Percentiles rank a stretch among this genome's conserved stretches.
These are phyloP conservation scores for Corynascus novoguineensis DNA, from an alignment of 495 filamentous ascomycete species.

Conservation along the genomic window DNA sequence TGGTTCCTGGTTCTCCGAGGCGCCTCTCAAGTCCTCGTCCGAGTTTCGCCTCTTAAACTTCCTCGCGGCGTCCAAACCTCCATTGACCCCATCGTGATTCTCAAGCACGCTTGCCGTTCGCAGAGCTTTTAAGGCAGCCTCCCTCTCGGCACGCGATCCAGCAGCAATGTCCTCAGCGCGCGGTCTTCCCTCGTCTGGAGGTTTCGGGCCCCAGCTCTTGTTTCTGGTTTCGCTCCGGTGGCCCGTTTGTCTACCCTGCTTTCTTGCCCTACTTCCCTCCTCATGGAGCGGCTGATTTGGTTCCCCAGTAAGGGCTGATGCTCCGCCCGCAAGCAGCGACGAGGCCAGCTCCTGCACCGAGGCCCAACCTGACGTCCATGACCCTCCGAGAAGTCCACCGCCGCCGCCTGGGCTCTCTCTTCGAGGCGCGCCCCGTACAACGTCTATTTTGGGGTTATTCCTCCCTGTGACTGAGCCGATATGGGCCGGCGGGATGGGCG, in stretches of 20 bases:
- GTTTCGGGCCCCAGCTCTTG: conserved; percentile 39
- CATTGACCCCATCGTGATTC: conserved; percentile 45
- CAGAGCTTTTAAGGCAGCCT: conserved; percentile 43
- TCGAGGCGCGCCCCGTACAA: conserved; percentile 27
- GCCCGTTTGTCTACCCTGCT: conserved; percentile 25
- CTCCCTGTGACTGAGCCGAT: conserved; percentile 34
- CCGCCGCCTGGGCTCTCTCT: conserved; percentile 31
- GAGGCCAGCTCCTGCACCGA: conserved; percentile 41
- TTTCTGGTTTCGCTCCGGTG: neutral
- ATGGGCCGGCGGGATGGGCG: conserved; percentile 39
- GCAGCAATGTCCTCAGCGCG: conserved; percentile 41
- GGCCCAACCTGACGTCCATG: conserved; percentile 45
- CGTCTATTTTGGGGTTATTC: conserved; percentile 27
- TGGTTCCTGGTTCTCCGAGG: conserved; percentile 33
- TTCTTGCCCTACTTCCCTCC: conserved; percentile 20
- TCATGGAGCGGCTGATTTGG: conserved; percentile 30
- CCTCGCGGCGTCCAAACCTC: conserved; percentile 42
- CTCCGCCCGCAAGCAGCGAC: conserved; percentile 36
- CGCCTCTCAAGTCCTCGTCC: conserved; percentile 37
- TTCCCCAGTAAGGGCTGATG: conserved; percentile 24
- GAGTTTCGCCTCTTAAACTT: conserved; percentile 52
- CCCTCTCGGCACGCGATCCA: conserved; percentile 45
- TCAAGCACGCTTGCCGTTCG: conserved; percentile 48
- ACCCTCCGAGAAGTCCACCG: conserved; percentile 36
- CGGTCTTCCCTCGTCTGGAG: conserved; percentile 32